phyloP scores from a whole-genome alignment of 257 asterid genomes.

The Nicotiana undulata region DNA sequence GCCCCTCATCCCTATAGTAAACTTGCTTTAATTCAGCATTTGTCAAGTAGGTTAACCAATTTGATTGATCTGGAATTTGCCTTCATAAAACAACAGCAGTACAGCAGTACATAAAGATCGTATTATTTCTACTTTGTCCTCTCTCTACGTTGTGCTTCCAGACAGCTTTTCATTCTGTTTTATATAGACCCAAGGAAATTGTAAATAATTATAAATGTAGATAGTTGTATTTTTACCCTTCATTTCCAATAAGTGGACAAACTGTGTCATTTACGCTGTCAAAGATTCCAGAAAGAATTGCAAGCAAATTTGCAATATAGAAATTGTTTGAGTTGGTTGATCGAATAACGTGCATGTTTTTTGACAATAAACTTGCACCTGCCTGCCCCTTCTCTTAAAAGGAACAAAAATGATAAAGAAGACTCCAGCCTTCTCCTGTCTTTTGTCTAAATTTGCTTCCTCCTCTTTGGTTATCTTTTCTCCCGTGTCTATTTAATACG shows the following conservation, averaged over 20 bases:
- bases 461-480: neutral
- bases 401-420: neutral
- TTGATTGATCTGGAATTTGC: neutral
- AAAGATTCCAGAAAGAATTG: neutral
- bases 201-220: neutral
- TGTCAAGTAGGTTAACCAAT: neutral
- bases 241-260: neutral
- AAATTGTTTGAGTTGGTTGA: neutral
- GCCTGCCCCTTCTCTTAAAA: neutral
- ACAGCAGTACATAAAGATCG: neutral
- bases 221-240: neutral
- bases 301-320: neutral
- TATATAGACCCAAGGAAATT: neutral
- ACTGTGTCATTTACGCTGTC: neutral
- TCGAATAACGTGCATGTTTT: neutral
- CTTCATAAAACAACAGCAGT: neutral
- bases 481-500: neutral
- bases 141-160: neutral
- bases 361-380: neutral
- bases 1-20: neutral
- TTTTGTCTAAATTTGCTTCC: neutral
- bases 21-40: neutral
- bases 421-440: neutral
- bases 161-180: neutral
- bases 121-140: neutral